Evolutionary conservation across 495 filamentous ascomycete genomes (phyloP), one percentile per base, ranked within the genome.

Genomic region (Pseudevernia furfuracea): DNA sequence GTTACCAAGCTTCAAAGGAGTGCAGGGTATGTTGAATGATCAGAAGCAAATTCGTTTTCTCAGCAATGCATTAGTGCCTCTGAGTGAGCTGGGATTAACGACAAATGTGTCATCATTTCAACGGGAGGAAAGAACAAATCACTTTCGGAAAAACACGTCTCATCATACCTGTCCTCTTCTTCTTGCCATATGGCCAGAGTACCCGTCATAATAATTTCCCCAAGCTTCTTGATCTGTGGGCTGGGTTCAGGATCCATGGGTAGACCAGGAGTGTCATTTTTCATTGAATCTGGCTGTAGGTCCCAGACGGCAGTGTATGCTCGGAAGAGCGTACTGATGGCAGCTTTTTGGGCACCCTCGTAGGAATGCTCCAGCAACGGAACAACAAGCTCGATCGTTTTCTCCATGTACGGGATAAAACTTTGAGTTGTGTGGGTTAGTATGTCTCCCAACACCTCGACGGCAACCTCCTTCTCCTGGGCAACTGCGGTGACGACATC

Each of bases 31-130:
- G 17, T 59, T 65, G 48, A 70, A 74, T 71, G 61, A 59, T 81
- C 77, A 87, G 78, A 78, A 80, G 75, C 76, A 82, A 80, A 84
- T 80, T 90, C 89, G 91, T 79, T 79, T 96, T 94, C 85, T 82
- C 91, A 91, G 87, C 92, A 96, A 34, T 84, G 83, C 89, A 85
- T 78, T 82, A 81, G 79, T 79, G 89, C 85, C 84, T 97, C 87
- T 88, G 88, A 96, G 93, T 96, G 93, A 97, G 92, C 91, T 97
- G 92, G 92, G 93, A 92, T 88, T 91, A 94, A 90, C 90, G 90
- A 85, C 78, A 76, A 76, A 76, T 83, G 76, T 77, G 66, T 96
- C 90, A 96, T 97, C 92, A 93, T 92, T 74, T 69, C 71, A 74
- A 71, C 25, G 63, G 37, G 44, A 10, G 66, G 36, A 66, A 66